These are phyloP conservation scores for Rhizopogon vulgaris DNA, from an alignment of 768 basidiomycete species.

Conservation along the genomic window DNA sequence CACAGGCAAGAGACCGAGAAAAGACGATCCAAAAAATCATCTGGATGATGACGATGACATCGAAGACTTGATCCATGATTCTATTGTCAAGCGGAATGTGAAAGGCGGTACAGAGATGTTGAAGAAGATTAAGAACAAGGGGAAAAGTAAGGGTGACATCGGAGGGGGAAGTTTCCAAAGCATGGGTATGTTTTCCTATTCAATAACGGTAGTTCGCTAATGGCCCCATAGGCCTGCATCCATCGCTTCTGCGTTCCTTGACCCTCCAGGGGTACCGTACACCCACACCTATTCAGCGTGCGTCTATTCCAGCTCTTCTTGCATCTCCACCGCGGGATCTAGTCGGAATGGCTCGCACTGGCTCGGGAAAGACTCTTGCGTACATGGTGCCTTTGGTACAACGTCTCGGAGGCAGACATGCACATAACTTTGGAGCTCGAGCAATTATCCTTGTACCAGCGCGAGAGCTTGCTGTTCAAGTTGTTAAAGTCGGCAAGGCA, in stretches of 20 bases:
- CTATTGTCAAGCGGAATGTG: conserved; percentile 66
- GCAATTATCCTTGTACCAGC: conserved; percentile 88
- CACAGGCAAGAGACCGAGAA: conserved; percentile 37
- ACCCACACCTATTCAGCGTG: conserved; percentile 94
- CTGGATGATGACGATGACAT: conserved; percentile 46
- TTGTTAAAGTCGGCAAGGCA: conserved; percentile 92
- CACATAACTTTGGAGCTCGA: conserved; percentile 73
- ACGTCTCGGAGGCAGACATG: conserved; percentile 76
- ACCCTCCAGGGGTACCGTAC: conserved; percentile 90
- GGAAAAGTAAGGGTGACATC: conserved; percentile 68
- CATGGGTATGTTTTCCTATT: conserved; percentile 62
- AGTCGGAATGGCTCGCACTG: conserved; percentile 97
- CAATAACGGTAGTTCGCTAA: not conserved
- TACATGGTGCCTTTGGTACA: conserved; percentile 92
- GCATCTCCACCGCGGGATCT: conserved; percentile 83
- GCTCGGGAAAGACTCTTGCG: conserved; percentile 95
- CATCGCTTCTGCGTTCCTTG: conserved; percentile 75
- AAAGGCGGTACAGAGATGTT: conserved; percentile 72
- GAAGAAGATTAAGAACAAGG: conserved; percentile 72
- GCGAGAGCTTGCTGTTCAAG: conserved; percentile 90
- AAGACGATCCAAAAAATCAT: not conserved
- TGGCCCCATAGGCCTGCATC: conserved; percentile 60
- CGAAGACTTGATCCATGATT: conserved; percentile 56
- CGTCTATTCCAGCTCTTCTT: conserved; percentile 81
- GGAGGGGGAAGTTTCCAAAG: conserved; percentile 95